Percentiles rank a stretch among this genome's conserved stretches.
Conservation (phyloP, 805 yeast genomes). For the Candida schatavii region DNA sequence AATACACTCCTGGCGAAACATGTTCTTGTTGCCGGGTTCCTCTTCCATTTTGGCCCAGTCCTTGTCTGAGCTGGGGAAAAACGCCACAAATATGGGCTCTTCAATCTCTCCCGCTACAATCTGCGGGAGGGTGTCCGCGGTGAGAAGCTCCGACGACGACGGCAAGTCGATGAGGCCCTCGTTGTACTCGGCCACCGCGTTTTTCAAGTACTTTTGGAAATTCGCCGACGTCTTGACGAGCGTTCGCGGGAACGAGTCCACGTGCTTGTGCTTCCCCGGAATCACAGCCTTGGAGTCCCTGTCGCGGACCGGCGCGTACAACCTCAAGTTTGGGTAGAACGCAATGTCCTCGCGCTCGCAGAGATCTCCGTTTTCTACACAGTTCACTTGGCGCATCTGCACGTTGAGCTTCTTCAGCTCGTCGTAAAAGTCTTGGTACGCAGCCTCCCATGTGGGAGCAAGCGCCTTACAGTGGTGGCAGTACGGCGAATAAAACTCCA, state of each 20-base stretch:
- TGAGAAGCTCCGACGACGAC: slow-evolving; percentile 38
- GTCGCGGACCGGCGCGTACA: slow-evolving; percentile 59
- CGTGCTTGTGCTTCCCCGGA: slow-evolving; percentile 27
- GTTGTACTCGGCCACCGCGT: slow-evolving; percentile 47
- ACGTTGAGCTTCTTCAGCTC: slow-evolving; percentile 46
- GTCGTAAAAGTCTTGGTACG: slow-evolving; percentile 49
- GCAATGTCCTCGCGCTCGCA: slow-evolving; percentile 64
- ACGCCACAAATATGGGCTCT: slow-evolving; percentile 56
- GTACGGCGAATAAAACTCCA: slow-evolving; percentile 89
- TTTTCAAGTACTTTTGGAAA: slow-evolving; percentile 51
- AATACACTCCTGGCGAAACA: slow-evolving; percentile 40
- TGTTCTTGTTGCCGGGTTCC: slow-evolving; percentile 28
- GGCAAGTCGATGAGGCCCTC: slow-evolving; percentile 37
- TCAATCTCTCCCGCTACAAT: slow-evolving; percentile 49
- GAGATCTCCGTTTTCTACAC: slow-evolving; percentile 82
- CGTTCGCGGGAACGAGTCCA: slow-evolving; percentile 46
- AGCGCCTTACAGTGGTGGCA: slow-evolving; percentile 78
- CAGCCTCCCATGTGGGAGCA: slow-evolving; percentile 79
- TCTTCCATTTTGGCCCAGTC: slow-evolving; percentile 32
- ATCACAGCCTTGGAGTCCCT: slow-evolving; percentile 20
- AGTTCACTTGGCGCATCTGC: slow-evolving; percentile 75
- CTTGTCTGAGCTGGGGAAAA: slow-evolving; percentile 59
- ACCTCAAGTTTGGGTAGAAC: slow-evolving; percentile 67
- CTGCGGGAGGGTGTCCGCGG: slow-evolving; percentile 42
- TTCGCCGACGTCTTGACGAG: slow-evolving; percentile 46